A percentile compares a stretch with the other conserved stretches of the same genome.
These are phyloP conservation scores for Globisporangium okanoganense DNA, from an alignment of 352 stramenopile species.

Conservation along the genomic window DNA sequence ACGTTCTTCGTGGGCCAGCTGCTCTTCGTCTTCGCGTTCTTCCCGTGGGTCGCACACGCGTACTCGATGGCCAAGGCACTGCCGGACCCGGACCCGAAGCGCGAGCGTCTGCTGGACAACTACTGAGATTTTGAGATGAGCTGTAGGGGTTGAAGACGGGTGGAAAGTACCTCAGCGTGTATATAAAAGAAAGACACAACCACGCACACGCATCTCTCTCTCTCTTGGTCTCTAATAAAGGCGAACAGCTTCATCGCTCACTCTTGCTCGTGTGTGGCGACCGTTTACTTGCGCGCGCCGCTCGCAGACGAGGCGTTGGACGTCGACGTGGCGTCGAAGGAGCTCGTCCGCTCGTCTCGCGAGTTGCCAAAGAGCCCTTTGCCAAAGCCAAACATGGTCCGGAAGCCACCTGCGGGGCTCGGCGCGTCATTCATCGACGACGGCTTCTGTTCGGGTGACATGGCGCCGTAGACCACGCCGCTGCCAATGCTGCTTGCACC, in stretches of 20 bases:
- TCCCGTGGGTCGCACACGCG: constrained; percentile 73
- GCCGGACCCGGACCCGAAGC: constrained; percentile 62
- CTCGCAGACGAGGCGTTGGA: constrained; percentile 17
- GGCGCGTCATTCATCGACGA: constrained; percentile 29
- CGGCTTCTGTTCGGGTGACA: constrained; percentile 29
- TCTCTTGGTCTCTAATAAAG: constrained; percentile 15
- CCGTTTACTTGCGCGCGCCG: constrained; percentile 10
- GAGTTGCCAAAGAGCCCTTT: constrained; percentile 58
- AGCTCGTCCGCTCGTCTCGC: constrained; percentile 52
- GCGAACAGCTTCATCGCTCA: background rate
- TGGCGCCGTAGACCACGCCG: constrained; percentile 17
- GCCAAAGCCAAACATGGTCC: constrained; percentile 67
- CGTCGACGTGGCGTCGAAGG: constrained; percentile 38
- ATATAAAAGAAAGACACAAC: constrained; percentile 16
- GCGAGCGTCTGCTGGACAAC: constrained; percentile 57
- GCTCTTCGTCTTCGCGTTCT: constrained; percentile 64
- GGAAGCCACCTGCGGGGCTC: constrained; percentile 38
- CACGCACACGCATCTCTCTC: constrained; percentile 2
- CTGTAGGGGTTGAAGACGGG: background rate
- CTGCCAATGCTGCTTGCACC: constrained; percentile 20
- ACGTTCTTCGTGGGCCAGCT: constrained; percentile 77
- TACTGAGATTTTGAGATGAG: constrained; percentile 21
- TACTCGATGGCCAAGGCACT: constrained; percentile 69
- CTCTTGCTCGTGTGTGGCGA: background rate
- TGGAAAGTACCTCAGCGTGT: background rate